phyloP scores from a whole-genome alignment of 345 rosid species.

The Pistacia integerrima region DNA sequence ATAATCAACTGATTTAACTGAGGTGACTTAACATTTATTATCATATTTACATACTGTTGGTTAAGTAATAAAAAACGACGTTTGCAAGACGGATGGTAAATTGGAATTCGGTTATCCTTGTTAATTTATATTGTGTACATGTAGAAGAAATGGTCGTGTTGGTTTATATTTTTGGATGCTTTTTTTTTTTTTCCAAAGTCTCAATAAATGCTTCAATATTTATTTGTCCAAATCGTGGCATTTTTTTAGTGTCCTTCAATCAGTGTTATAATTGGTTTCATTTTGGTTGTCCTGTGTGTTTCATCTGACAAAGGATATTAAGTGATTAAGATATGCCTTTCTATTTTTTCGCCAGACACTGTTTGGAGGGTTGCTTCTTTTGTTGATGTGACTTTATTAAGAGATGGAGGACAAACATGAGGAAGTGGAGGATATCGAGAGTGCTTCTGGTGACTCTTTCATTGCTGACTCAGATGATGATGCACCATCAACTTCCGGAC shows the following conservation, averaged over 20 bases:
- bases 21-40: neutral
- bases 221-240: neutral
- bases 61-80: neutral
- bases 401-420: constrained; percentile 48
- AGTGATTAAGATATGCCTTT: constrained; percentile 13
- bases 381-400: constrained; percentile 13
- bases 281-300: neutral
- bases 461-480: constrained; percentile 59
- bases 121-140: neutral
- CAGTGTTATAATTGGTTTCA: neutral
- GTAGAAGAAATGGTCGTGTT: neutral
- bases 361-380: constrained; percentile 14
- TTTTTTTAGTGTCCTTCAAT: neutral
- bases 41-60: neutral
- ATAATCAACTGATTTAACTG: neutral
- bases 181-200: neutral
- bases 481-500: constrained; percentile 46
- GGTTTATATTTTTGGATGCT: neutral
- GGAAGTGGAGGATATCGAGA: constrained; percentile 45
- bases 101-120: neutral
- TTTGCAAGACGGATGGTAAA: neutral
- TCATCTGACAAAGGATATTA: neutral
- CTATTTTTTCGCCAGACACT: constrained; percentile 11
- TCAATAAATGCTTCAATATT: neutral
- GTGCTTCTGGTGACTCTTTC: constrained; percentile 58